Evolutionary conservation across 1,284 basidiomycete species (phyloP), one percentile per base, ranked within the genome.

Genomic region (Ceratobasidium sp.): DNA sequence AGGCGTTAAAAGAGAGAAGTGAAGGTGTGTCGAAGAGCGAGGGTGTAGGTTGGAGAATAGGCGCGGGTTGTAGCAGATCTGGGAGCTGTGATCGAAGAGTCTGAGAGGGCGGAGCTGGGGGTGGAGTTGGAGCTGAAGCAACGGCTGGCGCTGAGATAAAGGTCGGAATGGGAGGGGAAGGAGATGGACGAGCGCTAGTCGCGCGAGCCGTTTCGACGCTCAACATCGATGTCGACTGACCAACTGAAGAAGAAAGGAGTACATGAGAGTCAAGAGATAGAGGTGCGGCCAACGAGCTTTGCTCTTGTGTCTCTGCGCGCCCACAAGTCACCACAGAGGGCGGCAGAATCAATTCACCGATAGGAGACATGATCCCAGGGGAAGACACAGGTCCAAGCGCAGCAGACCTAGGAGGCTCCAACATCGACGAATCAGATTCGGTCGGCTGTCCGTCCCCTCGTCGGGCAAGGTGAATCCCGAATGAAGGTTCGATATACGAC

Each of bases 401-500:
- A 5, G 68, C 56, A n/a, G 38, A 12, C 44, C 40, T 40, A 33
- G 68, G 68, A 17, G 59, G 70, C 70, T 74, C 70, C 13, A 64
- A 26, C 44, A 48, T 56, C 3, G 70, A 48, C n/a, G 57, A 57
- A 59, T 46, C 56, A 15, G 56, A 61, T n/a, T 40, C 70, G 50
- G 50, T 40, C 17, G 33, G 42, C 10, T 38, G 15, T 26, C 54
- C 52, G 26, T 26, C 12, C 3, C 38, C 44, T n/a, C 57, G 42
- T 33, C 57, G 57, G 1, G 28, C 3, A 6, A 64, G 28, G 20
- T 57, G 57, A 40, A 74, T 56, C 23, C 70, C 70, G 52, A 74
- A 74, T 15, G 70, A 74, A 20, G 70, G 70, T 23, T 74, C 70
- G n/a, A 74, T 74, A 23, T 52, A 64, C 33, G 70, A 62, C 20